phyloP scores from a whole-genome alignment of 441 rosid genomes.

The Pelargonium hybrid region DNA sequence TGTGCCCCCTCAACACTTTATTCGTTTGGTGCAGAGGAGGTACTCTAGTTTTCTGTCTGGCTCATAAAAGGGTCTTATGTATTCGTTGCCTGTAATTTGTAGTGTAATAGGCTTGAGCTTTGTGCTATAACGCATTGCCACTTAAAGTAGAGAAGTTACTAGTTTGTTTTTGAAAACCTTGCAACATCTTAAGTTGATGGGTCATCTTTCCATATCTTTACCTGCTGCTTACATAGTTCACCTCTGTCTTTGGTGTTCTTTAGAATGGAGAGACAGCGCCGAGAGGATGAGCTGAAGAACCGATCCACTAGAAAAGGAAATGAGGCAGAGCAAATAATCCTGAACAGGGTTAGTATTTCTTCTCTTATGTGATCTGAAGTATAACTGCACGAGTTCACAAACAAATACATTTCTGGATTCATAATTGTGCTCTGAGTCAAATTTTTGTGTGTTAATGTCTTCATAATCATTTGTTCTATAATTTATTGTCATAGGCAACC shows the following conservation, averaged over 20 bases:
- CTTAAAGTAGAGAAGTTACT: neutral
- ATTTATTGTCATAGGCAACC: conserved; percentile 42
- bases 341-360: conserved; percentile 53
- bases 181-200: neutral
- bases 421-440: neutral
- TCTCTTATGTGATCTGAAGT: neutral
- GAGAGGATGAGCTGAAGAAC: conserved; percentile 85
- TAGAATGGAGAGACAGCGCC: conserved; percentile 97
- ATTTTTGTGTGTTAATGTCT: too few relatives aligned
- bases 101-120: neutral
- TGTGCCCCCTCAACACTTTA: conserved; percentile 96
- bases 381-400: neutral
- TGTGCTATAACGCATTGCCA: neutral
- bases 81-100: neutral
- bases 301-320: conserved; percentile 72
- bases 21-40: conserved; percentile 91
- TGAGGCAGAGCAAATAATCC: conserved; percentile 81
- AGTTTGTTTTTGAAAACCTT: neutral
- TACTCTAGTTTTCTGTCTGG: conserved; percentile 17
- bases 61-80: neutral
- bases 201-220: neutral
- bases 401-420: conserved; percentile 8
- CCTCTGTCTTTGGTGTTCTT: conserved; percentile 6
- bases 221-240: conserved; percentile 3
- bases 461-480: neutral